Conservation (phyloP, 176 grass and related monocot species). For the Echinochloa phyllopogon region DNA sequence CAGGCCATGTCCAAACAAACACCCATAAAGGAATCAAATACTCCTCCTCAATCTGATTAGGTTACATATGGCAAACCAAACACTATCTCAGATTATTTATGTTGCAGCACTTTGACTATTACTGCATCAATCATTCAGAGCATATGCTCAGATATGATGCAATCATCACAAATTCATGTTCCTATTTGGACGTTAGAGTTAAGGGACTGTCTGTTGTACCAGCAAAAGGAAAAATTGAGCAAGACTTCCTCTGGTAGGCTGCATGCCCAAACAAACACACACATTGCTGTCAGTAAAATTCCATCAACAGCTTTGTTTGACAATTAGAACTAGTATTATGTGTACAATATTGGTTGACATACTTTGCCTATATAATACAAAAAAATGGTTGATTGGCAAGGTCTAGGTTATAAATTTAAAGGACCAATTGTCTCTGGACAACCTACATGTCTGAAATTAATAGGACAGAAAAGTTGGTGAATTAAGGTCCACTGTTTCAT, state of each 20-base stretch:
- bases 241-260: not conserved
- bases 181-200: not conserved
- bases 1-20: too few species aligned
- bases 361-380: not conserved
- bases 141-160: constrained; percentile 11
- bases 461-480: constrained; percentile 30
- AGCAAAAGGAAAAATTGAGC: constrained; percentile 14
- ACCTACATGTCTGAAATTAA: constrained; percentile 1
- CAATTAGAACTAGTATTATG: constrained; percentile 36
- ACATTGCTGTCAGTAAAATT: constrained; percentile 40
- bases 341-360: constrained; percentile 46
- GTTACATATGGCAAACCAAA: too few species aligned
- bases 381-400: constrained; percentile 17
- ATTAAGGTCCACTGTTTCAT: constrained; percentile 3
- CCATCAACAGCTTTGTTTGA: constrained; percentile 38
- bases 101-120: not conserved
- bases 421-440: constrained; percentile 35
- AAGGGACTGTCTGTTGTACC: constrained; percentile 6
- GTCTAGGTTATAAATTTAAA: constrained; percentile 1
- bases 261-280: constrained; percentile 1
- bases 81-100: not conserved
- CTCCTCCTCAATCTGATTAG: too few species aligned
- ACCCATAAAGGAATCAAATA: too few species aligned
- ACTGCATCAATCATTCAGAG: constrained; percentile 8
- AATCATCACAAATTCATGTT: constrained; percentile 3